These are phyloP conservation scores for Nidula microcarpa DNA, from an alignment of 768 basidiomycete species.

Conservation along the genomic window DNA sequence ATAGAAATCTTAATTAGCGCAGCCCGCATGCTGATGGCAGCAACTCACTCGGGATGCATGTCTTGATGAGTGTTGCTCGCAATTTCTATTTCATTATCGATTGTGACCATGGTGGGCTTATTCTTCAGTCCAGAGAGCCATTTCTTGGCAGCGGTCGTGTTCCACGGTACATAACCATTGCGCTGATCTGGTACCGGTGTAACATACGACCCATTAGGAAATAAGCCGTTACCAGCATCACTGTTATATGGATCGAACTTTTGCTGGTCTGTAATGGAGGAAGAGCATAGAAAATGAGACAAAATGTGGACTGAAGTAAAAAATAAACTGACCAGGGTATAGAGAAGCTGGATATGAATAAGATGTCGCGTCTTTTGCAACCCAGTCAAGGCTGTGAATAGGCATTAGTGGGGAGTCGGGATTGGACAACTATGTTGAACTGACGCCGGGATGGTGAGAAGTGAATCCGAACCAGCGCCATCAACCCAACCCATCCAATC, in stretches of 20 bases:
- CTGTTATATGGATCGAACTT: constrained; percentile 43
- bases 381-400: constrained; percentile 48
- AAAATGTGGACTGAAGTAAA: background rate
- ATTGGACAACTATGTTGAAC: constrained; percentile 10
- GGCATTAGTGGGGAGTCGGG: background rate
- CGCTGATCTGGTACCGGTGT: constrained; percentile 33
- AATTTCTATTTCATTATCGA: constrained; percentile 60
- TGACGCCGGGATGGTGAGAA: constrained; percentile 50
- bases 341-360: constrained; percentile 44
- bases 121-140: constrained; percentile 44
- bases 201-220: constrained; percentile 44
- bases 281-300: background rate
- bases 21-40: background rate
- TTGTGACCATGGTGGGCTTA: constrained; percentile 44
- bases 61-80: constrained; percentile 51
- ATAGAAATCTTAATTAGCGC: background rate
- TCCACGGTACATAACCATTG: constrained; percentile 45
- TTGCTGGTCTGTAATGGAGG: constrained; percentile 29
- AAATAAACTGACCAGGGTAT: constrained; percentile 34
- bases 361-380: constrained; percentile 48
- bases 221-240: constrained; percentile 46
- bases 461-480: constrained; percentile 37
- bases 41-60: constrained; percentile 46
- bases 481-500: constrained; percentile 47
- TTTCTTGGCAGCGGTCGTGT: constrained; percentile 33